phyloP scores from a whole-genome alignment of 129 eudicot genomes.

The Smallanthus sonchifolius region DNA sequence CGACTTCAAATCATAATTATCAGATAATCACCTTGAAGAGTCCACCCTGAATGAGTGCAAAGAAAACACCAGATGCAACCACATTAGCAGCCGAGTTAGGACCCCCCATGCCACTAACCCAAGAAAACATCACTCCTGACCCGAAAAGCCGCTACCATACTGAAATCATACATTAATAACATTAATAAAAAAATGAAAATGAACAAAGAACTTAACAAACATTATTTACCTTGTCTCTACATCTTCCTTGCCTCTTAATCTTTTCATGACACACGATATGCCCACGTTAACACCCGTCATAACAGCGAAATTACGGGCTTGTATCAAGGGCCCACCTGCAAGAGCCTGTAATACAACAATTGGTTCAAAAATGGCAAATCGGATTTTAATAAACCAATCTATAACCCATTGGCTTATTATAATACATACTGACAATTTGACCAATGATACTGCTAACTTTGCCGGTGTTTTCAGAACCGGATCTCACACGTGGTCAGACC shows the following conservation, averaged over 20 bases:
- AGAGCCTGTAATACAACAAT: constrained; percentile 58
- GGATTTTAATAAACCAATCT: too few species aligned
- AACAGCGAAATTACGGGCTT: constrained; percentile 87
- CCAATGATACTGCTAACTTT: too few species aligned
- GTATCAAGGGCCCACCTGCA: constrained; percentile 79
- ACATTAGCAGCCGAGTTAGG: constrained; percentile 69
- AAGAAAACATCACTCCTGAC: constrained; percentile 79
- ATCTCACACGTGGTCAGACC: too few species aligned
- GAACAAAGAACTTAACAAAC: background rate
- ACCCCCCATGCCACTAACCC: constrained; percentile 93
- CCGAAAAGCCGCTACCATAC: constrained; percentile 98
- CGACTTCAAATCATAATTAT: background rate
- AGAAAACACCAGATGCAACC: constrained; percentile 72
- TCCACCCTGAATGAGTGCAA: constrained; percentile 95
- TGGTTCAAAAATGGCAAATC: background rate
- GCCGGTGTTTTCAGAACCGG: too few species aligned
- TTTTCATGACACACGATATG: constrained; percentile 77
- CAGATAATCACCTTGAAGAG: constrained; percentile 60
- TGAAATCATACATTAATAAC: constrained; percentile 22
- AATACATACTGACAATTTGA: too few species aligned
- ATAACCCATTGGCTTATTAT: too few species aligned
- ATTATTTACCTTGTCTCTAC: constrained; percentile 60
- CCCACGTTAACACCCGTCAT: constrained; percentile 92
- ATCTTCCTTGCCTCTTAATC: constrained; percentile 94
- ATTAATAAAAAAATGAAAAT: background rate